Base-by-base conservation (phyloP, 805 yeast species). In the Blastobotrys peoriensis region DNA sequence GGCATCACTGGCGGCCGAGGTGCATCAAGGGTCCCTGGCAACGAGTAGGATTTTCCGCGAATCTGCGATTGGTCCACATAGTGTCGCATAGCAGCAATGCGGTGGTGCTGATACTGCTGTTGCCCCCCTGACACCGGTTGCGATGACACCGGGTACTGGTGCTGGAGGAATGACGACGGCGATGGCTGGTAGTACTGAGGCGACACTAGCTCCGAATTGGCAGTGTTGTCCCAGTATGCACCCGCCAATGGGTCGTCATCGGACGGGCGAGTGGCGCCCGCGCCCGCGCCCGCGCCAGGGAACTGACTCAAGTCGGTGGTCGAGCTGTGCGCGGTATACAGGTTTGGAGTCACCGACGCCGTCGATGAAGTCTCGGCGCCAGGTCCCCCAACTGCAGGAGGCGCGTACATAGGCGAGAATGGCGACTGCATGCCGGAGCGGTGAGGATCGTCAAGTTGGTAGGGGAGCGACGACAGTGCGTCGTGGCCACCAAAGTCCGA, bases 221-320 rank as follows among this genome's bases (percentile, higher is more conserved):
- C 43, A 16, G 52, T 36, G 34, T 48, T 46, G 22, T 51, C 54
- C 56, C 56, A 52, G 48, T 52, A 52, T 5, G 44, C 43, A 25
- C 25, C 28, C 8, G 37, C 21, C 33, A 27, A 15, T 8, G 47
- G 38, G 25, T 28, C 39, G n/a, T 25, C 9, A 16, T 25, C 30
- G 9, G 18, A 8, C 13, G 30, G 13, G 8, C 30, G 8, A n/a
- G n/a, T n/a, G n/a, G n/a, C n/a, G n/a, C n/a, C n/a, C n/a, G n/a
- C n/a, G n/a, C n/a, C n/a, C n/a, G n/a, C n/a, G n/a, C n/a, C n/a
- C 30, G 25, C 30, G 20, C 36, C 38, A 38, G 40, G 35, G 18
- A 23, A n/a, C 22, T 28, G 28, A 22, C 8, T 17, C 27, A 19
- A 9, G 4, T 39, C 43, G 20, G 33, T 10, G 21, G 37, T 36